Evolutionary conservation across 805 yeast genomes (phyloP), one percentile per base, ranked within the genome.

Genomic region (Pichia pseudocactophila): DNA sequence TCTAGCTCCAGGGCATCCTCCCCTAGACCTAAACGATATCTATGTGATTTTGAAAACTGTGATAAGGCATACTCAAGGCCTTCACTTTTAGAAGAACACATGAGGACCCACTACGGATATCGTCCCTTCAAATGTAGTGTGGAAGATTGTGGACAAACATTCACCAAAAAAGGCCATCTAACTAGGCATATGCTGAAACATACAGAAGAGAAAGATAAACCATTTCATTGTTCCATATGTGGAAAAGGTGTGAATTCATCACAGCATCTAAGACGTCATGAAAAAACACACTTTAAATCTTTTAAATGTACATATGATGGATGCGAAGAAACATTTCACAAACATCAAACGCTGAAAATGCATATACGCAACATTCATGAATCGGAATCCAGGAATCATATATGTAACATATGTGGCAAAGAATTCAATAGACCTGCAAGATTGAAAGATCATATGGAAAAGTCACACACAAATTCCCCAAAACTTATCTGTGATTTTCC

Each of bases 191-290:
- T 66, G 41, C 58, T 82, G 19, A 76, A 86, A 16, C 96, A 89
- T 56, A 53, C 66, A 7, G 46, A 46, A 2, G 62, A 59, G 19
- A 69, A 65, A 1, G 73, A 70, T 3, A 84, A 82, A 52, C 95
- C 95, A 0, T 78, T 72, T 55, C 73, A 70, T 34, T 89, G 97
- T 55, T 59, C 76, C 0, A 57, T 70, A 1, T 92, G 98, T 57
- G 80, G 80, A 1, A 88, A 87, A 59, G 95, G 96, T 3, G 81
- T 84, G 40, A 80, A 79, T 40, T 73, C 95, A 0, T 59, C 59
- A 40, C 97, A 92, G 62, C 97, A 89, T 55, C 66, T 87, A 43
- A 75, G 71, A 47, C 71, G 96, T 41, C 98, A 92, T 59, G 87
- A 81, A 61, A 71, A 74, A 31, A 82, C 95, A 2, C 97, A 92